These are phyloP conservation scores for Crithidia expoeki DNA, from an alignment of 208 protist species.

Conservation along the genomic window DNA sequence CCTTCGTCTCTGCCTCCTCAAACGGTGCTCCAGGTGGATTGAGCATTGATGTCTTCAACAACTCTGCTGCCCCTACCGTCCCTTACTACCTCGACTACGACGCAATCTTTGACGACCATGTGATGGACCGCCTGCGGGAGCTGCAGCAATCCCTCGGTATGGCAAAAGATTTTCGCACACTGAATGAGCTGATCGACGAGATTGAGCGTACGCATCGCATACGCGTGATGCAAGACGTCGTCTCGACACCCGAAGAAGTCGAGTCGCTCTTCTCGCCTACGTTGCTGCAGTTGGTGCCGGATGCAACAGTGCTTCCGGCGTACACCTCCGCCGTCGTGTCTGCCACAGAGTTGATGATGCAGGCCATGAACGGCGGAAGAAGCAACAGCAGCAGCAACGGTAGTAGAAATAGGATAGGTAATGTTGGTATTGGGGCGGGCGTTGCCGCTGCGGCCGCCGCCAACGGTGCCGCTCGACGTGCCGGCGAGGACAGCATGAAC, in stretches of 20 bases:
- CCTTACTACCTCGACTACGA: slow-evolving; percentile 79
- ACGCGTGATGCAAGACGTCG: slow-evolving; percentile 72
- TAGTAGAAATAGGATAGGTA: neutral
- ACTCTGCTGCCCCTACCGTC: slow-evolving; percentile 30
- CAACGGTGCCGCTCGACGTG: neutral
- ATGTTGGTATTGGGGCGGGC: neutral
- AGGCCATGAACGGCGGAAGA: slow-evolving; percentile 46
- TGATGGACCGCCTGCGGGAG: slow-evolving; percentile 67
- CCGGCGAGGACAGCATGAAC: neutral
- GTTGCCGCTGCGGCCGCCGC: neutral
- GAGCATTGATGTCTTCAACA: slow-evolving; percentile 27
- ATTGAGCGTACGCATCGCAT: slow-evolving; percentile 58
- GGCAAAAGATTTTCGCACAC: slow-evolving; percentile 68
- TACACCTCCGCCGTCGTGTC: slow-evolving; percentile 70
- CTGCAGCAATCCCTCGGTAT: slow-evolving; percentile 71
- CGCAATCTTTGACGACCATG: slow-evolving; percentile 72
- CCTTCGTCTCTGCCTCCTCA: neutral
- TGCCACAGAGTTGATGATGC: slow-evolving; percentile 67
- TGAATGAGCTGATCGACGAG: slow-evolving; percentile 76
- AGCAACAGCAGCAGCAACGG: slow-evolving; percentile 4
- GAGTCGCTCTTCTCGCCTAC: slow-evolving; percentile 82
- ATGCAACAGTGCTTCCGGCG: slow-evolving; percentile 75
- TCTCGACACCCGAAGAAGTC: slow-evolving; percentile 71
- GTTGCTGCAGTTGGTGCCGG: slow-evolving; percentile 81
- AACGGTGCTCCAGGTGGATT: slow-evolving; percentile 5